Evolutionary conservation across 371 early-diverging fungal species (phyloP).

Genomic region (Lichtheimia hyalospora): DNA sequence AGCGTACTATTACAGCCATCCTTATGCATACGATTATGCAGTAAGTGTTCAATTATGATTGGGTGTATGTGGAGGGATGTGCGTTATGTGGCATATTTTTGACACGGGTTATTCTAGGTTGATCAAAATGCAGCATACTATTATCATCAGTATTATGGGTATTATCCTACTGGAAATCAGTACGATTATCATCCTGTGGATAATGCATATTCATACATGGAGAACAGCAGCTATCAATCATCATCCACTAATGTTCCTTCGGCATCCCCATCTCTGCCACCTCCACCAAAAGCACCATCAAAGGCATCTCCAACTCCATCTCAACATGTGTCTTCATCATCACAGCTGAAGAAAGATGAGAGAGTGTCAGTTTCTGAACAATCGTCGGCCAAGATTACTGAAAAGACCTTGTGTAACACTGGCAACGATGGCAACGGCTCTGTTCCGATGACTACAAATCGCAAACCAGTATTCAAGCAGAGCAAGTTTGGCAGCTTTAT

Average conservation of each 20-base stretch:
- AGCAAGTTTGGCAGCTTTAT: constrained; percentile 33
- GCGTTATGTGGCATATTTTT: too few species aligned
- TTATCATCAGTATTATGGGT: constrained; percentile 1
- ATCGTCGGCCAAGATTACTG: neutral
- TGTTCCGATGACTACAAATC: constrained; percentile 2
- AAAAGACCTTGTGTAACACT: neutral
- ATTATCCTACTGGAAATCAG: neutral
- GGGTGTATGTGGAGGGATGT: too few species aligned
- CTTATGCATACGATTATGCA: too few species aligned
- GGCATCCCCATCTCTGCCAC: constrained; percentile 1
- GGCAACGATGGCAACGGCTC: neutral
- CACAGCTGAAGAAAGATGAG: too few species aligned
- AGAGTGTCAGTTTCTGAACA: neutral
- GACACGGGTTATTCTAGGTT: too few species aligned
- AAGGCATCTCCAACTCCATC: neutral
- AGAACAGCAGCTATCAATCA: too few species aligned
- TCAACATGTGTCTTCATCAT: neutral
- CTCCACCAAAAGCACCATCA: neutral
- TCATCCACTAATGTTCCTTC: neutral
- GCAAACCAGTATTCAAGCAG: neutral
- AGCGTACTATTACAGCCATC: too few species aligned
- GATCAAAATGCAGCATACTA: neutral
- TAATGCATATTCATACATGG: neutral
- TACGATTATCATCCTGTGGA: neutral
- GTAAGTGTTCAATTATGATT: too few species aligned